These are phyloP conservation scores for Drechmeria coniospora DNA, from an alignment of 2,329 filamentous ascomycete genomes.

Conservation along the genomic window DNA sequence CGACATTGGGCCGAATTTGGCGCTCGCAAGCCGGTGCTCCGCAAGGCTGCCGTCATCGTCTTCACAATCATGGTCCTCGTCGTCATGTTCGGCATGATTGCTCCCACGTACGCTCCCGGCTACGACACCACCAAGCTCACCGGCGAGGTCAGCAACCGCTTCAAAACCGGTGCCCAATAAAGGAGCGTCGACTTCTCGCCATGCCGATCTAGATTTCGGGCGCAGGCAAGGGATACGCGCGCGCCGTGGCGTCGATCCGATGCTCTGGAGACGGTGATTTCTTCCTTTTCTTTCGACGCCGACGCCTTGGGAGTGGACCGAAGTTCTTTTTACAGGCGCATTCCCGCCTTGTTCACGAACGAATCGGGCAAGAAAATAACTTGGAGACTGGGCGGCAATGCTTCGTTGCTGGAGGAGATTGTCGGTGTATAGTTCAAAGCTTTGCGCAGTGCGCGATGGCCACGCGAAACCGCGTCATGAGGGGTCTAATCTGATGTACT, in stretches of 20 bases:
- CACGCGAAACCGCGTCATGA: slow-evolving; percentile 19
- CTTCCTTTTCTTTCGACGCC: slow-evolving; percentile 6
- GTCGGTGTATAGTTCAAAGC: slow-evolving; percentile 20
- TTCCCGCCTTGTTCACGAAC: slow-evolving; percentile 11
- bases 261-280: slow-evolving; percentile 9
- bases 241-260: slow-evolving; percentile 10
- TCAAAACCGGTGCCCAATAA: slow-evolving; percentile 17
- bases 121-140: slow-evolving; percentile 37
- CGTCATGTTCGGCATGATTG: slow-evolving; percentile 52
- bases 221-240: slow-evolving; percentile 4
- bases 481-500: slow-evolving; percentile 25
- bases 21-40: slow-evolving; percentile 56
- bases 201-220: not conserved
- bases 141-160: slow-evolving; percentile 31
- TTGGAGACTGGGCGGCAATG: slow-evolving; percentile 9
- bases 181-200: not conserved
- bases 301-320: slow-evolving; percentile 8
- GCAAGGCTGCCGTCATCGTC: slow-evolving; percentile 61
- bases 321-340: slow-evolving; percentile 11
- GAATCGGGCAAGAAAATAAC: slow-evolving; percentile 5
- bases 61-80: slow-evolving; percentile 49
- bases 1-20: slow-evolving; percentile 83
- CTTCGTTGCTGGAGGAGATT: slow-evolving; percentile 12
- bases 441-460: slow-evolving; percentile 21
- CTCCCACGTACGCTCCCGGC: slow-evolving; percentile 41